Conservation (phyloP, 1,284 basidiomycete species). For the Ganoderma meredithae region DNA sequence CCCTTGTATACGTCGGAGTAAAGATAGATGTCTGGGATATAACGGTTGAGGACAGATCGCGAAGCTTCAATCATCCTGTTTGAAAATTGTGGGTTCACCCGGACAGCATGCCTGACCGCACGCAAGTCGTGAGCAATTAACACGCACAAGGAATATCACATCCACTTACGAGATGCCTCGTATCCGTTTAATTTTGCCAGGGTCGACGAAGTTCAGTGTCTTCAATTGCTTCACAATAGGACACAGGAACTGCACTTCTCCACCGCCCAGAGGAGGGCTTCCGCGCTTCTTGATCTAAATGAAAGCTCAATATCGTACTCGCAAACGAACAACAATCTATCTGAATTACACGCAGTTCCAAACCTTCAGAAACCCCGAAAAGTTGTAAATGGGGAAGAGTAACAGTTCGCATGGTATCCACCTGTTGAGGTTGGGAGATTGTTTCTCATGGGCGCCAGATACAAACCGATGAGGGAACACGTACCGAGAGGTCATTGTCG, state of each 20-base stretch:
- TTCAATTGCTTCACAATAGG: slow-evolving; percentile 91
- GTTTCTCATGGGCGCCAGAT: background rate
- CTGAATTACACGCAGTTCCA: slow-evolving; percentile 78
- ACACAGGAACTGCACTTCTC: slow-evolving; percentile 93
- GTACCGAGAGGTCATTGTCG: slow-evolving; percentile 86
- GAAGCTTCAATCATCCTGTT: slow-evolving; percentile 97
- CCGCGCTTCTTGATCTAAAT: slow-evolving; percentile 91
- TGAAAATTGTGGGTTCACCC: slow-evolving; percentile 96
- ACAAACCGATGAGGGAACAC: slow-evolving; percentile 35
- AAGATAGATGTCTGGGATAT: slow-evolving; percentile 97
- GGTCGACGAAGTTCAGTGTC: slow-evolving; percentile 90
- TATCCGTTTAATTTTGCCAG: slow-evolving; percentile 93
- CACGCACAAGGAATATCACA: background rate
- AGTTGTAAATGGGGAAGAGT: slow-evolving; percentile 91
- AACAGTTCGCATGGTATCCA: slow-evolving; percentile 91
- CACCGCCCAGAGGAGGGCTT: slow-evolving; percentile 90
- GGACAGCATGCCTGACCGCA: slow-evolving; percentile 80
- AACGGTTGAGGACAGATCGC: slow-evolving; percentile 91
- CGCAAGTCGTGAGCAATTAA: background rate
- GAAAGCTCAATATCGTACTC: background rate
- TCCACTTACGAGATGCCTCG: slow-evolving; percentile 89
- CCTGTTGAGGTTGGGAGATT: slow-evolving; percentile 52
- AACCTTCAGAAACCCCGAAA: slow-evolving; percentile 88
- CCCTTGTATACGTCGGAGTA: slow-evolving; percentile 99
- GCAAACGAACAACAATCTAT: slow-evolving; percentile 8